phyloP scores from a whole-genome alignment of 768 basidiomycete species.

The Lentinus tigrinus region DNA sequence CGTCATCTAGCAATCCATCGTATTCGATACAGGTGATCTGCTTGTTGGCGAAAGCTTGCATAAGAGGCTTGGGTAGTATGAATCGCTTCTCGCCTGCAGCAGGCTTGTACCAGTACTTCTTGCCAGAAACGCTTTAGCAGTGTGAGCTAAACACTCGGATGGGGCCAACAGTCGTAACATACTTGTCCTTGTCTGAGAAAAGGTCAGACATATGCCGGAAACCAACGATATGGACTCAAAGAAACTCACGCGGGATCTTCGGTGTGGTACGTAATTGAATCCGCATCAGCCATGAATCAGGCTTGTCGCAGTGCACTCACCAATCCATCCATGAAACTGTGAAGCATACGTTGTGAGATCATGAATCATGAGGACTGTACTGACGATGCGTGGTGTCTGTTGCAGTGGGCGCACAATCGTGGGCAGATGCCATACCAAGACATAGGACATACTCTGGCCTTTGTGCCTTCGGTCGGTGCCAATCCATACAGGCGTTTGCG shows the following conservation, averaged over 20 bases:
- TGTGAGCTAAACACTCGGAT: background rate
- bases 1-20: slow-evolving; percentile 42
- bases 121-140: slow-evolving; percentile 31
- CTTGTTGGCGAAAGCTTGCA: slow-evolving; percentile 63
- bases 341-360: background rate
- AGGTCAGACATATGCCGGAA: background rate
- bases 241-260: slow-evolving; percentile 22
- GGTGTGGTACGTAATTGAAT: background rate
- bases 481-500: too few relatives aligned
- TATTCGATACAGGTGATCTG: slow-evolving; percentile 76
- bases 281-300: background rate
- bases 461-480: too few relatives aligned
- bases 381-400: background rate
- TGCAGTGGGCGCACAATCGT: background rate
- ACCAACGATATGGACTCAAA: background rate
- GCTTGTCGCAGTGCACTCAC: slow-evolving; percentile 36
- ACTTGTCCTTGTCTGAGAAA: slow-evolving; percentile 16
- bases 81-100: slow-evolving; percentile 17
- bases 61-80: slow-evolving; percentile 51
- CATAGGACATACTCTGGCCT: too few relatives aligned
- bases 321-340: slow-evolving; percentile 54
- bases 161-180: background rate
- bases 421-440: background rate
- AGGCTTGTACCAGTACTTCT: slow-evolving; percentile 52
- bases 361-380: background rate